Base-by-base conservation (phyloP, 352 stramenopile species). In the Phytophthora idaei region DNA sequence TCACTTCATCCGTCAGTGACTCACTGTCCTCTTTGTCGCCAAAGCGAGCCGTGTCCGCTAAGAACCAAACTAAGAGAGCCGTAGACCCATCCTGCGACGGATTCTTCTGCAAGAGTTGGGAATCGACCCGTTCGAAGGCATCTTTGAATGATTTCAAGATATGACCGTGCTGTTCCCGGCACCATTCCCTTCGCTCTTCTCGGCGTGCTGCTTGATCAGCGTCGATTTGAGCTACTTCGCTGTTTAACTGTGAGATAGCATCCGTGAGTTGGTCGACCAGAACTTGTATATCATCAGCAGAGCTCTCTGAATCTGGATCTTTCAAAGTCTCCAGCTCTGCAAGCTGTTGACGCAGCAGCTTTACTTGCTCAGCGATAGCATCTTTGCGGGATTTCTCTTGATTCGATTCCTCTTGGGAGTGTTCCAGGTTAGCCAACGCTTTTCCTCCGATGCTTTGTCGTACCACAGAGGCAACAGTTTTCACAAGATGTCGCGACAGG, bases 11-110 rank as follows among this genome's bases (percentile, higher is more conserved):
- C 2, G 29, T 28, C 28, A 8, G 32, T 46, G 55, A 34, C 31
- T 54, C n/a, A 41, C 25, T 36, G 14, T 36, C 27, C 5, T 12
- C 27, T 17, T 25, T 51, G n/a, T 17, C 36, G 7, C 2, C 34
- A 48, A 44, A 48, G 21, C 29, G 36, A 27, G 9, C 14, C 4
- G 44, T 57, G 58, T 76, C 67, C 0, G 61, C 60, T 32, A 84
- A 51, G 57, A 92, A 83, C 67, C 77, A 92, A 28, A 87, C 52
- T 31, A 90, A 8, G 0, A 88, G 52, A 41, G 80, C 78, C 0
- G 81, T 89, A 1, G 80, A 89, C 11, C 78, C 80, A 54, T 90
- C 81, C 17, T 59, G 71, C 5, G 64, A 71, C 11, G 61, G 41
- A 31, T 83, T 87, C 41, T 84, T 85, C 27, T 76, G 54, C 36